A percentile compares a stretch with the other conserved stretches of the same genome.
Evolutionary conservation across 2,329 filamentous ascomycete genomes (phyloP).

Genomic region (Zymoseptoria crescenta): DNA sequence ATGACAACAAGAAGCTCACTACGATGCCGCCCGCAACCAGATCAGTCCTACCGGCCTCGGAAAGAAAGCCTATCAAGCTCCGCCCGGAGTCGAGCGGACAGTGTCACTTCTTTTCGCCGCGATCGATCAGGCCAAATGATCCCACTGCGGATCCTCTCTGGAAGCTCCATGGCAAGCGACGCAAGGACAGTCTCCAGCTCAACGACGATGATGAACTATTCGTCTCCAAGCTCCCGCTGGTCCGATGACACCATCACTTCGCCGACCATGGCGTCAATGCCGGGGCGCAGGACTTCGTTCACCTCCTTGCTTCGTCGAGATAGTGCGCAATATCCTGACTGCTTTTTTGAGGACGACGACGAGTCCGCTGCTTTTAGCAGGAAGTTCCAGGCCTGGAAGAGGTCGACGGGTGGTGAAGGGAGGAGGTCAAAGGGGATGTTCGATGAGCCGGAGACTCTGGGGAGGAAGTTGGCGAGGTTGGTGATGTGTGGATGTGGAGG

Average conservation of each 20-base stretch:
- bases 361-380: slow-evolving; percentile 16
- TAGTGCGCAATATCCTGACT: slow-evolving; percentile 20
- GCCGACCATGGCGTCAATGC: slow-evolving; percentile 13
- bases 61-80: slow-evolving; percentile 23
- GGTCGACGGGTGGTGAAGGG: background rate
- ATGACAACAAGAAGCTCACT: slow-evolving; percentile 1
- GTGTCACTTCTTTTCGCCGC: slow-evolving; percentile 17
- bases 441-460: background rate
- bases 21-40: slow-evolving; percentile 9
- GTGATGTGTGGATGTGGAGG: slow-evolving; percentile 14
- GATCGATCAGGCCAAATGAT: slow-evolving; percentile 7
- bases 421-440: slow-evolving; percentile 1
- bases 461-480: slow-evolving; percentile 1
- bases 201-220: background rate
- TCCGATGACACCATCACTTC: slow-evolving; percentile 25
- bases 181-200: slow-evolving; percentile 5
- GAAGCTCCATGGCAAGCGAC: slow-evolving; percentile 7
- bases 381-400: slow-evolving; percentile 19
- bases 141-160: slow-evolving; percentile 20
- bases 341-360: slow-evolving; percentile 25
- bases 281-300: slow-evolving; percentile 19
- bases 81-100: slow-evolving; percentile 22
- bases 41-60: slow-evolving; percentile 18
- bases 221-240: slow-evolving; percentile 11
- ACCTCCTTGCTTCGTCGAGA: slow-evolving; percentile 12